Evolutionary conservation across 2,329 filamentous ascomycete species (phyloP), one percentile per base, ranked within the genome.

Genomic region (Ramularia endophylla): DNA sequence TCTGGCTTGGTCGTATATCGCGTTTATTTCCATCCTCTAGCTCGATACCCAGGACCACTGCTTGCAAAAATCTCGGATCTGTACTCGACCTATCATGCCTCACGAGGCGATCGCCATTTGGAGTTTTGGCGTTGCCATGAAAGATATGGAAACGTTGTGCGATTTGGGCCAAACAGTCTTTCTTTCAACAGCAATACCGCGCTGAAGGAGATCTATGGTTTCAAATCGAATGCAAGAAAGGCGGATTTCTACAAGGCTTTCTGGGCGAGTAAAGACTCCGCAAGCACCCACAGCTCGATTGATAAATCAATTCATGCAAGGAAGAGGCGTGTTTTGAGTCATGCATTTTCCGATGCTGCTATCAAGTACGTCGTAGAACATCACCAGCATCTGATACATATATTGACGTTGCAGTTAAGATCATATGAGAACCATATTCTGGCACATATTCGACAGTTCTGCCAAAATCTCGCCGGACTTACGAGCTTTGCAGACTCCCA

Each of bases 121-220:
- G 43, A 53, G n/a, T 53, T 56, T 42, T 54, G 40, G 68, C 71
- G 74, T 20, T 70, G 82, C 52, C 87, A 94, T 61, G 68, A 81
- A 52, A 73, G 74, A 58, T 88, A 94, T 56, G 77, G 78, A 53
- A 67, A 71, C n/a, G 62, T 80, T 37, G 83, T 90, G n/a, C 83
- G 87, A 19, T 85, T 83, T 51, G 84, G 83, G 0, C 87, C 87
- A 32, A 87, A 87, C 62, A 78, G 77, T 46, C 67, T 94, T 30
- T 86, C 81, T 1, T 78, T 94, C 67, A 90, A 92, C 70, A 81
- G 79, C 40, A 75, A 75, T 46, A 73, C 74, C 6, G 82, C 83
- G 1, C 68, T 86, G 13, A 69, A 70, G 44, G 64, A 68, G 7
- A 73, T 76, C 54, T 74, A 75, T 50, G 64, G 68, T 22, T 65